Evolutionary conservation across 2,329 filamentous ascomycete genomes (phyloP), one percentile per base, ranked within the genome.

Genomic region (Epichloe elymi): DNA sequence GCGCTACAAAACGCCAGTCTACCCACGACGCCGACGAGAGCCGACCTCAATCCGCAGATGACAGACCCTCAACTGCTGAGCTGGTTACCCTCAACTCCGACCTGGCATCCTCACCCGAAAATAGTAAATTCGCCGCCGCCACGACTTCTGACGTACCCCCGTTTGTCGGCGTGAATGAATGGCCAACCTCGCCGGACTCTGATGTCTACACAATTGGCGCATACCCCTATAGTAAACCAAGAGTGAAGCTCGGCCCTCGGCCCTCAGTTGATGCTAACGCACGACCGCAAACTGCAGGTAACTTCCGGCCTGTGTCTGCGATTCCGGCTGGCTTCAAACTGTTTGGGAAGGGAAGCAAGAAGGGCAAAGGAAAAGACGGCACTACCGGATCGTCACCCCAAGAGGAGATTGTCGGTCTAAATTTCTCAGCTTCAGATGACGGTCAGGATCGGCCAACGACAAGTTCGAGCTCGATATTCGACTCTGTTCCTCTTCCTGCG

Each of bases 231-330:
- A 70, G 72, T 59, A 88, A 86, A 61, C 85, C 84, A 42, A 96
- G 94, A 65, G 83, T 95, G 51, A 96, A 94, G 67, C 78, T 95
- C 42, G 93, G 83, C 1, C 91, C 93, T 10, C 79, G 91, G 44
- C 89, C 89, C 26, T 91, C 88, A 3, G 63, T 82, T 41, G 83
- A 88, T 55, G 71, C 76, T 40, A 72, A 74, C 55, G 74, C 79
- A 52, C 75, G 76, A 59, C 78, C 81, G 53, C 76, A 83, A 45
- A 84, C 69, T 68, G 82, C 65, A 68, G 81, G 64, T 53, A 75
- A 80, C 59, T 76, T 81, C 59, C 76, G 86, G 48, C 86, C 88
- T 5, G 80, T 91, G 26, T 86, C 88, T 4, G 82, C 85, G 45
- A 76, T 96, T 46, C 90, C 90, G 8, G 79, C 85, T 6, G 86